Base-by-base conservation (phyloP, 2,329 filamentous ascomycete species). In the Parasarocladium wereldwijsianum region DNA sequence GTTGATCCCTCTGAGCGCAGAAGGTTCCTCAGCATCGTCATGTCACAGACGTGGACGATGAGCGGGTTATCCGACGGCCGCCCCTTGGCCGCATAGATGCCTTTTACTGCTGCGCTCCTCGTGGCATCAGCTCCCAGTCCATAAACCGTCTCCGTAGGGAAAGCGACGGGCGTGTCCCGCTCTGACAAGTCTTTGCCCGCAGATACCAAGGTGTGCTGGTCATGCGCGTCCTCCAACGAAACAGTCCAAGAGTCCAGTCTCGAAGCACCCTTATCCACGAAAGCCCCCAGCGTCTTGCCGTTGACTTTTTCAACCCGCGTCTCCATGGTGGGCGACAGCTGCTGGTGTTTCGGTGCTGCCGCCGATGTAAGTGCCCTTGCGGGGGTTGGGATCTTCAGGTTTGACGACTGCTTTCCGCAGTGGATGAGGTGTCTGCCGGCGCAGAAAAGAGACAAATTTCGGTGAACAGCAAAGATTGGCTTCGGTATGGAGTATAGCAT, bases 121-220 rank as follows among this genome's bases (percentile, higher is more conserved):
- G 86, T 96, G 8, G 90, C 90, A 57, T 96, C 90, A 10, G 90
- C 90, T n/a, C 85, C 90, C 6, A 98, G 66, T 0, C 90, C 90
- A 50, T 98, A 98, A 1, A 98, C 90, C 1, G 90, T 98, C 57
- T 98, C 90, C 0, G 90, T 98, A 1, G 90, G 90, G 49, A 98
- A 98, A 2, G 83, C 90, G 27, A 98, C 84, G 4, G 90, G 90
- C 4, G 67, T 66, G 46, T 82, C 66, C 30, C 66, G 74, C 12
- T 62, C 62, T 30, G 62, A 67, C 20, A 93, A 60, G 38, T 75
- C 64, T 9, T 63, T 48, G 3, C 81, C 83, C 1, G 83, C 83
- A 32, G 54, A 48, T 2, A 40, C 43, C 22, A 61, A 35, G 6
- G 50, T 47, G 6, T 45, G 43, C 14, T 42, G 38, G 19, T 34